Percentiles rank a stretch among this genome's conserved stretches.
Evolutionary conservation across 2,329 filamentous ascomycete species (phyloP).

Genomic region (Colletotrichum sp.): DNA sequence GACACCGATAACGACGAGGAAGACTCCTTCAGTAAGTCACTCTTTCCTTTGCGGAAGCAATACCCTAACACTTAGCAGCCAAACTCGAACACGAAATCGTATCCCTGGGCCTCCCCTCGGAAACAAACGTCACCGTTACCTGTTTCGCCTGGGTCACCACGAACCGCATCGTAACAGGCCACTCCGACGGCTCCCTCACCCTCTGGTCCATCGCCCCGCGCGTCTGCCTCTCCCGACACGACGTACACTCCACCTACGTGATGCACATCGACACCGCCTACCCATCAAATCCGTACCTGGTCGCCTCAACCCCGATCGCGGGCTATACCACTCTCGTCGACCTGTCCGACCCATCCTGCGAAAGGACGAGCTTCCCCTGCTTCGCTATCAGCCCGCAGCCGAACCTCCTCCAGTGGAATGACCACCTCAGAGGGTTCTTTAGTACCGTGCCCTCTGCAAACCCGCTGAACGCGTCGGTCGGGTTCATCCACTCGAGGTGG

Average conservation of each 20-base stretch:
- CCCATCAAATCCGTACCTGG: constrained; percentile 59
- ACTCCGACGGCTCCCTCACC: constrained; percentile 60
- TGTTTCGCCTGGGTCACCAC: constrained; percentile 60
- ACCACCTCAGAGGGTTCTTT: constrained; percentile 61
- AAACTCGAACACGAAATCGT: constrained; percentile 49
- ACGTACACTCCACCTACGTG: constrained; percentile 58
- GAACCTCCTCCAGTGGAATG: constrained; percentile 58
- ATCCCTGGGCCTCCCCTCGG: constrained; percentile 47
- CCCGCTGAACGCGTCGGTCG: constrained; percentile 56
- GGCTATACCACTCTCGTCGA: constrained; percentile 59
- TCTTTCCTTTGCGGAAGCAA: background rate
- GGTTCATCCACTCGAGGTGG: constrained; percentile 54
- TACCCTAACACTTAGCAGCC: constrained; percentile 34
- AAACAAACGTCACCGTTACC: constrained; percentile 54
- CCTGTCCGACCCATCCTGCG: constrained; percentile 54
- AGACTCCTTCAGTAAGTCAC: constrained; percentile 29
- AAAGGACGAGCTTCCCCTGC: constrained; percentile 58
- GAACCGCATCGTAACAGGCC: constrained; percentile 60
- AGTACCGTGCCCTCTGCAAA: constrained; percentile 57
- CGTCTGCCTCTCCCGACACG: constrained; percentile 54
- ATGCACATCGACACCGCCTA: constrained; percentile 62
- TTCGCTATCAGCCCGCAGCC: constrained; percentile 57
- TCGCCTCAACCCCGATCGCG: constrained; percentile 60
- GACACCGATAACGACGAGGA: constrained; percentile 30
- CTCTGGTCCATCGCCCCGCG: constrained; percentile 61